These are phyloP conservation scores for Aspergillus sp. DNA, from an alignment of 2,329 filamentous ascomycete species.

Conservation along the genomic window DNA sequence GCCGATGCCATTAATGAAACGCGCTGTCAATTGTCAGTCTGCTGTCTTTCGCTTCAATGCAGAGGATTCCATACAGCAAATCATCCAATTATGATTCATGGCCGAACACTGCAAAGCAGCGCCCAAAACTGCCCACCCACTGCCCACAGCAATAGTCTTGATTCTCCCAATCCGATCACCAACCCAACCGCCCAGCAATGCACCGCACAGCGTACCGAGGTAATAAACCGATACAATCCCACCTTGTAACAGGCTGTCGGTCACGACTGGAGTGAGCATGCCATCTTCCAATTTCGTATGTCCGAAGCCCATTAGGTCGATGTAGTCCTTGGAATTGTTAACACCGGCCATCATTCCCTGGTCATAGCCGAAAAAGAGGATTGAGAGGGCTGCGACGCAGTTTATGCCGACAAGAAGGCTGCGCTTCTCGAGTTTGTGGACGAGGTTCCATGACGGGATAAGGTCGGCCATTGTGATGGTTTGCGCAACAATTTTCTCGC, in stretches of 20 bases:
- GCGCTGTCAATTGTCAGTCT: constrained; percentile 33
- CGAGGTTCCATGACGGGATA: constrained; percentile 42
- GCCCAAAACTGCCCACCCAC: constrained; percentile 53
- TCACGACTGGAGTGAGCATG: constrained; percentile 47
- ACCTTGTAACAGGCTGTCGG: constrained; percentile 55
- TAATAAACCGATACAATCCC: constrained; percentile 56
- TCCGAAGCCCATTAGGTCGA: constrained; percentile 59
- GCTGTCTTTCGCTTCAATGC: not conserved
- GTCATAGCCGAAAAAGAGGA: constrained; percentile 62
- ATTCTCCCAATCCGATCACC: constrained; percentile 59
- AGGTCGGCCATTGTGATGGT: constrained; percentile 27
- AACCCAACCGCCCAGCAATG: constrained; percentile 56
- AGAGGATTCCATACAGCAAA: constrained; percentile 45
- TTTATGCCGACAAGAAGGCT: constrained; percentile 56
- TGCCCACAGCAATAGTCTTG: constrained; percentile 55
- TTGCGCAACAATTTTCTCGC: not conserved
- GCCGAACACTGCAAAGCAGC: constrained; percentile 60
- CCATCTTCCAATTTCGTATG: constrained; percentile 46
- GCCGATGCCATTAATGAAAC: constrained; percentile 58
- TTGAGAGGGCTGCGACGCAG: constrained; percentile 56
- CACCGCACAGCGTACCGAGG: constrained; percentile 58
- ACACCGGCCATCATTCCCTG: constrained; percentile 55
- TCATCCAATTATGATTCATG: constrained; percentile 63
- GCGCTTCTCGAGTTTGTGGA: constrained; percentile 50
- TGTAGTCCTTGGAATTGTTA: constrained; percentile 59